phyloP scores from a whole-genome alignment of 2,329 filamentous ascomycete genomes.

The Didymellaceae sp. region DNA sequence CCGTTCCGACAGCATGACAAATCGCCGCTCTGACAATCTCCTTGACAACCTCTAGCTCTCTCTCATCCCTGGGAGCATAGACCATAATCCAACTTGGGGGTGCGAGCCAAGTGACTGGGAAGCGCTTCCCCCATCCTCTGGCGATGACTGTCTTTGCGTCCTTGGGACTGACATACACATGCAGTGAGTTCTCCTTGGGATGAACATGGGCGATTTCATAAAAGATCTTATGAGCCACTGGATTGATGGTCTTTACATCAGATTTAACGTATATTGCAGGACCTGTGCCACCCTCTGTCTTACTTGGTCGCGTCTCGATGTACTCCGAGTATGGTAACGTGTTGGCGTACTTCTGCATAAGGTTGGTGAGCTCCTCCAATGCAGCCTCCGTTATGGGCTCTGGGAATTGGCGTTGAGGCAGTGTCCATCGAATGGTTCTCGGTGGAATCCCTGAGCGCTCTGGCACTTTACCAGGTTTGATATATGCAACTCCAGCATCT shows the following conservation, averaged over 20 bases:
- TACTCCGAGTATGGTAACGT: slow-evolving; percentile 26
- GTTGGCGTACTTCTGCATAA: slow-evolving; percentile 33
- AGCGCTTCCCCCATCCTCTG: slow-evolving; percentile 77
- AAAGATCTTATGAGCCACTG: slow-evolving; percentile 38
- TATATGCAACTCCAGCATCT: slow-evolving; percentile 31
- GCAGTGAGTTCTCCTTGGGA: slow-evolving; percentile 75
- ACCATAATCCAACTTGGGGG: slow-evolving; percentile 63
- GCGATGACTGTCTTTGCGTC: slow-evolving; percentile 75
- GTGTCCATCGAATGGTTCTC: slow-evolving; percentile 35
- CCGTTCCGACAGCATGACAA: slow-evolving; percentile 62
- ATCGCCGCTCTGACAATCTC: slow-evolving; percentile 76
- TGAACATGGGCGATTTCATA: slow-evolving; percentile 68
- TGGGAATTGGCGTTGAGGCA: slow-evolving; percentile 39
- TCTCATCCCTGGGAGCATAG: slow-evolving; percentile 75
- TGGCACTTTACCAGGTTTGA: slow-evolving; percentile 30
- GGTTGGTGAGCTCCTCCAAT: slow-evolving; percentile 21
- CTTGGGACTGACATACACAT: slow-evolving; percentile 77
- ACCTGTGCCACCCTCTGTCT: slow-evolving; percentile 44
- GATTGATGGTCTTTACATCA: slow-evolving; percentile 33
- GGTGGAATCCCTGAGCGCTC: slow-evolving; percentile 29
- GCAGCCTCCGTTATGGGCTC: slow-evolving; percentile 32
- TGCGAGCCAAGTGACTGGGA: slow-evolving; percentile 51
- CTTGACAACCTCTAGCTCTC: slow-evolving; percentile 71
- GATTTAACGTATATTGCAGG: slow-evolving; percentile 39
- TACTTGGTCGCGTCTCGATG: slow-evolving; percentile 31